A percentile compares a stretch with the other conserved stretches of the same genome.
These are phyloP conservation scores for Trypanosoma theileri DNA, from an alignment of 208 protist genomes.

Conservation along the genomic window DNA sequence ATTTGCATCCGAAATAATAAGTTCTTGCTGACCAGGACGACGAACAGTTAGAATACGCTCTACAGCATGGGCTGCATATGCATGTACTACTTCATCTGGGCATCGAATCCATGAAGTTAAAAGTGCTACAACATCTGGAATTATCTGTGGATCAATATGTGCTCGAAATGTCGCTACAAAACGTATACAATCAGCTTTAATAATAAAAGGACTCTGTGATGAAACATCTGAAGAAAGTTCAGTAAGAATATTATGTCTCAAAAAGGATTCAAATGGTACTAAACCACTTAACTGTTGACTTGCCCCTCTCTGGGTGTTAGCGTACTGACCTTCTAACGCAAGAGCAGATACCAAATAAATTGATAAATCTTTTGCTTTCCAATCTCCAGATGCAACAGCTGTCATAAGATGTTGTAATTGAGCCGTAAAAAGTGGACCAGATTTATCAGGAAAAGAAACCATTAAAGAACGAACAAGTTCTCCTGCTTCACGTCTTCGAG, in stretches of 20 bases:
- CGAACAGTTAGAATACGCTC: constrained; percentile 89
- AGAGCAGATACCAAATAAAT: constrained; percentile 96
- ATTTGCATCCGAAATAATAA: constrained; percentile 42
- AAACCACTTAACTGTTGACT: constrained; percentile 61
- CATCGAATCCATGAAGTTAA: constrained; percentile 70
- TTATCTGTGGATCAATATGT: constrained; percentile 56
- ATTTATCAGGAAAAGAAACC: constrained; percentile 57
- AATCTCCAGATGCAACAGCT: constrained; percentile 53
- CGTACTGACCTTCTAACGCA: constrained; percentile 71
- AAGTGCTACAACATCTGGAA: constrained; percentile 59
- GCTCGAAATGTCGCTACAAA: constrained; percentile 94
- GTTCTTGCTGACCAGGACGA: constrained; percentile 27
- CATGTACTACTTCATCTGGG: constrained; percentile 83
- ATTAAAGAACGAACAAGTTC: constrained; percentile 92
- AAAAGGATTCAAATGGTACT: constrained; percentile 91
- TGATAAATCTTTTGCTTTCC: constrained; percentile 94
- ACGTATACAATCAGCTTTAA: constrained; percentile 96
- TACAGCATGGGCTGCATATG: constrained; percentile 93
- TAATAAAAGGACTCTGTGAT: constrained; percentile 61
- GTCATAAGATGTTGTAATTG: constrained; percentile 55
- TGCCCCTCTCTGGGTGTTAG: constrained; percentile 55
- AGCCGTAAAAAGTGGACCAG: constrained; percentile 58
- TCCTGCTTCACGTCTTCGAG: constrained; percentile 86
- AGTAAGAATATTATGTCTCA: constrained; percentile 78
- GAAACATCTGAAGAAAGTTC: constrained; percentile 73